phyloP scores from a whole-genome alignment of 306 rosid species.

The Cicer judaicum region DNA sequence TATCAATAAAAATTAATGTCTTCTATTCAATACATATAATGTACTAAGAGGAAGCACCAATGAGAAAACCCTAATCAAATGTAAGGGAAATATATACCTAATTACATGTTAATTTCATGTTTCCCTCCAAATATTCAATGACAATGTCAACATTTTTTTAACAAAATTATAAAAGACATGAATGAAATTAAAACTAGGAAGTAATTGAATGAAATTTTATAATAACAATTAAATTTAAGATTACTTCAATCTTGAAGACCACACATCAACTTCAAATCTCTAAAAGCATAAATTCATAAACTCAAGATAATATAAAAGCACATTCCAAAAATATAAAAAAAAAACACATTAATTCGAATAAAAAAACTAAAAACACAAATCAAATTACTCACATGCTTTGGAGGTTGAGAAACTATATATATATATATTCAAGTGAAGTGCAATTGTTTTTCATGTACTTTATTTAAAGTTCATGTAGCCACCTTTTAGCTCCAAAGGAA shows the following conservation, averaged over 20 bases:
- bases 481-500: too few species aligned
- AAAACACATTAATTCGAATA: not conserved
- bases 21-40: too few species aligned
- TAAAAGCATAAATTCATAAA: constrained; percentile 87
- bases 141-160: constrained; percentile 60
- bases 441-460: too few species aligned
- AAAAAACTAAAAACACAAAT: too few species aligned
- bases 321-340: constrained; percentile 30
- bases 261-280: constrained; percentile 82
- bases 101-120: constrained; percentile 45
- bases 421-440: too few species aligned
- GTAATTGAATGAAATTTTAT: not conserved
- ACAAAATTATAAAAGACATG: constrained; percentile 31
- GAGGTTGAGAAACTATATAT: constrained; percentile 56
- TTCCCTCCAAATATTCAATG: constrained; percentile 67
- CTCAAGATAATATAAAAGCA: constrained; percentile 54
- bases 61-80: too few species aligned
- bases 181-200: not conserved
- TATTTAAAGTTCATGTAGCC: too few species aligned
- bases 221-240: constrained; percentile 51
- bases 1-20: too few species aligned
- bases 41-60: too few species aligned
- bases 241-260: constrained; percentile 92
- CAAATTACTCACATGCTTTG: constrained; percentile 38
- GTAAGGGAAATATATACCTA: too few species aligned